Conservation (phyloP, 2,329 filamentous ascomycete species). For the Knufia petricola region DNA sequence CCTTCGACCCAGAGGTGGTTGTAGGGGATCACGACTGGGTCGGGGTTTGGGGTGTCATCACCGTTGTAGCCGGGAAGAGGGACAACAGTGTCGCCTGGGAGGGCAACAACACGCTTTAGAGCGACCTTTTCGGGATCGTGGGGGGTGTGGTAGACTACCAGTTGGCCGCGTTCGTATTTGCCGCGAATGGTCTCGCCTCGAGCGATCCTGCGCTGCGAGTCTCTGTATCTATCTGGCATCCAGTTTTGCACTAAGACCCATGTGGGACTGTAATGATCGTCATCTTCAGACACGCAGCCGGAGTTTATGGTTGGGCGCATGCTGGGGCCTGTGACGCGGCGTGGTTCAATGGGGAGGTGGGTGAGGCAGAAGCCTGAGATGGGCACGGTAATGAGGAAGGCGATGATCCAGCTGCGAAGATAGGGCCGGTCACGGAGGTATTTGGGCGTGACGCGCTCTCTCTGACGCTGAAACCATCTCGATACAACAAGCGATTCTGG, state of each 20-base stretch:
- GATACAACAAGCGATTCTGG: no score
- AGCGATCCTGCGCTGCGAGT: conserved; percentile 46
- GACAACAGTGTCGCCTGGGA: conserved; percentile 68
- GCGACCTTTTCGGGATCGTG: conserved; percentile 37
- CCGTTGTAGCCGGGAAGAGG: conserved; percentile 53
- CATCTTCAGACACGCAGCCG: conserved; percentile 48
- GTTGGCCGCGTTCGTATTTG: conserved; percentile 58
- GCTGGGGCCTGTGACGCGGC: conserved; percentile 43
- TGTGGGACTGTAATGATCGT: conserved; percentile 31
- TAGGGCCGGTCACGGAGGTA: conserved; percentile 1
- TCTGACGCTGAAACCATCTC: no score
- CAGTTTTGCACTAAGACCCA: conserved; percentile 28
- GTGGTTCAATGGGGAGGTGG: conserved; percentile 31
- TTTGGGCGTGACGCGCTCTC: no score
- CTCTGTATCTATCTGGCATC: conserved; percentile 30
- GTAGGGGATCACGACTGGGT: conserved; percentile 56
- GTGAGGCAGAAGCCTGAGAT: conserved; percentile 17
- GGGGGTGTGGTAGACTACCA: conserved; percentile 52
- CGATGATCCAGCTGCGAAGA: conserved; percentile 2
- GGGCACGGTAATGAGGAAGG: conserved; percentile 2
- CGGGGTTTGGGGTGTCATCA: conserved; percentile 28
- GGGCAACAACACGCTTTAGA: conserved; percentile 73
- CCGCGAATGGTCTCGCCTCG: conserved; percentile 51
- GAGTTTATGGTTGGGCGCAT: conserved; percentile 73
- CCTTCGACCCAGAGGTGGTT: conserved; percentile 95